These are phyloP conservation scores for Arachis stenosperma DNA, from an alignment of 306 rosid species.

Conservation along the genomic window DNA sequence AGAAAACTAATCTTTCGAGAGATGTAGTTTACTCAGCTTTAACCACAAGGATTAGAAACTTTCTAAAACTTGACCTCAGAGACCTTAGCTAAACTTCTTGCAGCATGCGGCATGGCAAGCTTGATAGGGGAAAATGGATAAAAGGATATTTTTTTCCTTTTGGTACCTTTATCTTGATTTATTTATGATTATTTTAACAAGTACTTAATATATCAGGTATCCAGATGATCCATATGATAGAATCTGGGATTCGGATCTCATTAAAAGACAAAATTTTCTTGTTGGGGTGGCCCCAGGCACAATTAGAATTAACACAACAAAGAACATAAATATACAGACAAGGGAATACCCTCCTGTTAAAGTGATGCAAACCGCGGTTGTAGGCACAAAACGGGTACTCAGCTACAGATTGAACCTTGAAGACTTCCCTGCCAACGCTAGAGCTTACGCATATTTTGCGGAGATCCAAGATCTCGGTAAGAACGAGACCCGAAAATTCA, in stretches of 20 bases:
- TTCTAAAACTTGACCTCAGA: constrained; percentile 2
- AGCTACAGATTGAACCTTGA: constrained; percentile 84
- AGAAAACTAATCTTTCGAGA: too few relatives aligned
- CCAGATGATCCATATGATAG: constrained; percentile 99
- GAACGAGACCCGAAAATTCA: constrained; percentile 82
- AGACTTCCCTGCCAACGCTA: constrained; percentile 80
- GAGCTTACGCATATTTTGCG: constrained; percentile 88
- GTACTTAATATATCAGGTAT: constrained; percentile 61
- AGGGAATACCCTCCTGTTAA: constrained; percentile 83
- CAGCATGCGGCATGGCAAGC: not conserved
- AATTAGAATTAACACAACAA: constrained; percentile 71
- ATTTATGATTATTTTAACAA: constrained; percentile 15
- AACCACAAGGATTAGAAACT: not conserved
- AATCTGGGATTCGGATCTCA: constrained; percentile 93
- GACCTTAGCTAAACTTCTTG: not conserved
- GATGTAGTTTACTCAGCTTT: too few relatives aligned
- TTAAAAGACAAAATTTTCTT: constrained; percentile 83
- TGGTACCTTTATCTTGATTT: not conserved
- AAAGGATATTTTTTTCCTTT: not conserved
- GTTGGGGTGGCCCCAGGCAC: constrained; percentile 96
- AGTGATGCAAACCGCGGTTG: constrained; percentile 90
- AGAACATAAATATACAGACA: constrained; percentile 55
- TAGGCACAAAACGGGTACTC: constrained; percentile 68
- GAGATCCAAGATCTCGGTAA: constrained; percentile 74
- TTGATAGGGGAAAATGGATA: not conserved